Base-by-base conservation (phyloP, 2,329 filamentous ascomycete species). In the Westerdykella aurantiaca region DNA sequence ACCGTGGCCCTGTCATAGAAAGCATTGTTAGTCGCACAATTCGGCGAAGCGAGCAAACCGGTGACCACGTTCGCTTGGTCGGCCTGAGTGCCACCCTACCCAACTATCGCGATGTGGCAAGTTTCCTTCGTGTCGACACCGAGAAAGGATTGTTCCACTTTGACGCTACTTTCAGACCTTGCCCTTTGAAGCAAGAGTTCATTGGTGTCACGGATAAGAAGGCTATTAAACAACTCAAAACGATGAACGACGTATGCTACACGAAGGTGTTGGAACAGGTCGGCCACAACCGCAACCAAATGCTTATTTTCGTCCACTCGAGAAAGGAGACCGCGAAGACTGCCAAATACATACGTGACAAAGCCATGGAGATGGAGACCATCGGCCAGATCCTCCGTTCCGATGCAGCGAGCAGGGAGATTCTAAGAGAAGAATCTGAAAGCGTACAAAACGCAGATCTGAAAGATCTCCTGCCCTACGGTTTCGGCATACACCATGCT, bases 181-280 rank as follows among this genome's bases (percentile, higher is more conserved):
- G 93, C 65, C 93, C 93, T 1, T 70, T 98, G 56, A 89, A 88
- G 58, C 93, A 98, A 65, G 94, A 98, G 67, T 98, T 97, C 62
- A 88, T 98, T 54, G 93, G 93, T 42, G 86, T 98, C 35, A 96
- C 91, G 0, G 93, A 98, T 56, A 94, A 93, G 72, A 97, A 97
- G 67, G 87, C 93, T 5, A 98, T 98, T 71, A 98, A 97, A 71
- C 93, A 98, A 67, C 75, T 98, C 43, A 96, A 97, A 76, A 94
- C 87, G 1, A 98, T 98, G 93, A 98, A 98, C 62, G 93, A 98
- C 57, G 90, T 98, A 43, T 96, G 89, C 45, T 98, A 98, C 68
- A 94, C 84, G 52, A 98, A 98, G 69, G 90, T 96, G 22, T 80
- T 98, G 43, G 93, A 98, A 68, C 91, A 97, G 63, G 91, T 96